phyloP scores from a whole-genome alignment of 106 monocot species.

The Allium fistulosum region DNA sequence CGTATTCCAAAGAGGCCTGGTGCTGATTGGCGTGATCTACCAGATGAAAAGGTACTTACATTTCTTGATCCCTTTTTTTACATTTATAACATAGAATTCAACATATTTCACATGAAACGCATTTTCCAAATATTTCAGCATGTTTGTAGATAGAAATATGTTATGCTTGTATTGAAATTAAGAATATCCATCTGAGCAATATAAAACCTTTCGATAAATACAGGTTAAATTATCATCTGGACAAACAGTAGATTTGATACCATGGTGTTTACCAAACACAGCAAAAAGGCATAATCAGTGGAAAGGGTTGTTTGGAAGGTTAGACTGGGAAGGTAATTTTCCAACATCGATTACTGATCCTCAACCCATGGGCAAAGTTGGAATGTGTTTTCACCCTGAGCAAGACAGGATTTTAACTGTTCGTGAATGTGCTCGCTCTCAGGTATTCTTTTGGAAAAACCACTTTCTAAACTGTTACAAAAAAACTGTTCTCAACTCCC shows the following conservation, averaged over 20 bases:
- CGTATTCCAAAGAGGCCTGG: slow-evolving; percentile 80
- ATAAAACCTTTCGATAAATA: neutral
- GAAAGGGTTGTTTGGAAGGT: slow-evolving; percentile 82
- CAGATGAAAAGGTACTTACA: slow-evolving; percentile 69
- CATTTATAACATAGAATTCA: too few relatives aligned
- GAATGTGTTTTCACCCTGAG: slow-evolving; percentile 99
- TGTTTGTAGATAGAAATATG: neutral
- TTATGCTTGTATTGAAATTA: neutral
- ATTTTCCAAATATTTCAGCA: too few relatives aligned
- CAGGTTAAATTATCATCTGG: slow-evolving; percentile 78
- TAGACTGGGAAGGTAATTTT: slow-evolving; percentile 97
- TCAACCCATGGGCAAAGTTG: slow-evolving; percentile 99
- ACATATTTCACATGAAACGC: too few relatives aligned
- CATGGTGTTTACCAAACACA: slow-evolving; percentile 87
- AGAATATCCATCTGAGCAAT: neutral
- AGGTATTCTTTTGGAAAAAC: slow-evolving; percentile 27
- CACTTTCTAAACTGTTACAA: neutral
- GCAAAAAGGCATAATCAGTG: slow-evolving; percentile 95
- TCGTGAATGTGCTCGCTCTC: slow-evolving; percentile 90
- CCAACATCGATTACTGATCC: slow-evolving; percentile 98
- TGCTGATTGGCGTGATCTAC: slow-evolving; percentile 93
- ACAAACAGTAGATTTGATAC: slow-evolving; percentile 76
- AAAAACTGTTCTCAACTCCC: neutral
- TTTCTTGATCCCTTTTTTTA: too few relatives aligned
- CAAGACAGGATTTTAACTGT: slow-evolving; percentile 93